phyloP scores from a whole-genome alignment of 345 rosid genomes.

The Cardamine resedifolia region DNA sequence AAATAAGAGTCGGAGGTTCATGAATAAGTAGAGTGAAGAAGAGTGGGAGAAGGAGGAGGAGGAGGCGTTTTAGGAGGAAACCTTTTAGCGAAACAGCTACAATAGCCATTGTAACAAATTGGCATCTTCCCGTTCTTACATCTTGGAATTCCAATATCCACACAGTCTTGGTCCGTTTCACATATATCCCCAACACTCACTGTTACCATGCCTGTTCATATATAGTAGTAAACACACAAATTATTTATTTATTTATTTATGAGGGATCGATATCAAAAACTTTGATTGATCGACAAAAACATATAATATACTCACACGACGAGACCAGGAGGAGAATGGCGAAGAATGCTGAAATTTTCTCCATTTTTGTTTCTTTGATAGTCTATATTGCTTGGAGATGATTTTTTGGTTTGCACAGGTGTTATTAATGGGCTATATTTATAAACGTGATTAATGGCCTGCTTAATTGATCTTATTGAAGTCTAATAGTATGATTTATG shows the following conservation, averaged over 20 bases:
- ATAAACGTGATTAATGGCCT: conserved; percentile 6
- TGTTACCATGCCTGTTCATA: conserved; percentile 26
- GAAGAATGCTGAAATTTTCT: conserved; percentile 24
- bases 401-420: neutral
- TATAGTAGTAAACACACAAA: neutral
- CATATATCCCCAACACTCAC: conserved; percentile 26
- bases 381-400: neutral
- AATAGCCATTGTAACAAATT: conserved; percentile 8
- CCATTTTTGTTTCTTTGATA: neutral
- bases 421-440: neutral
- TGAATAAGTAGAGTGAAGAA: neutral
- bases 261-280: neutral
- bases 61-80: neutral
- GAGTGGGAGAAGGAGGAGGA: neutral
- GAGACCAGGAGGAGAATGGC: conserved; percentile 22
- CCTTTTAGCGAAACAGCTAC: conserved; percentile 3
- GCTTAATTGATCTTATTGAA: neutral
- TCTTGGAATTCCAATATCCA: conserved; percentile 16
- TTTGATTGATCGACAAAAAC: neutral
- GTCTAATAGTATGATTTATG: neutral
- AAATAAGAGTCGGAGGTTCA: neutral
- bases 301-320: conserved; percentile 18
- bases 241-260: neutral
- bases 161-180: conserved; percentile 24
- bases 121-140: conserved; percentile 25